Conservation (phyloP, 208 protist species). For the Herpetomonas tarakana region DNA sequence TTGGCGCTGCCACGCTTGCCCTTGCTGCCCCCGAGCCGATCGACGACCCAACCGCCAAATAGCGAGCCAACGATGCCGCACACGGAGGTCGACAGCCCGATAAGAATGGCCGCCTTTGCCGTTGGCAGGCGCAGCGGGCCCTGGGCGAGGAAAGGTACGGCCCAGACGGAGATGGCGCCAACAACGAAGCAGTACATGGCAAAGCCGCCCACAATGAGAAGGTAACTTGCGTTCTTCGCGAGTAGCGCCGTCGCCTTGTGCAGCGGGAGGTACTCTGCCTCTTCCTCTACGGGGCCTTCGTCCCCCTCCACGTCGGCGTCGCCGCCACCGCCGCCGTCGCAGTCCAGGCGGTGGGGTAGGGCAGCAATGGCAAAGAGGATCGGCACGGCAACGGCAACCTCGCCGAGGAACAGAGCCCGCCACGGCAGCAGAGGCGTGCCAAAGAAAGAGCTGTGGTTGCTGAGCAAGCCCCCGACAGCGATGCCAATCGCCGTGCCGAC, state of each 20-base stretch:
- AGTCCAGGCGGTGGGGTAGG: conserved; percentile 39
- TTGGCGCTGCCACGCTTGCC: conserved; percentile 36
- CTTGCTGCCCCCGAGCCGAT: conserved; percentile 59
- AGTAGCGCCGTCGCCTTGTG: conserved; percentile 30
- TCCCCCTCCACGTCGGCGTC: not conserved
- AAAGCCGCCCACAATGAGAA: conserved; percentile 71
- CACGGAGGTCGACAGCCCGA: conserved; percentile 60
- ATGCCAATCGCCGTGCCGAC: conserved; percentile 80
- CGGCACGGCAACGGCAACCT: conserved; percentile 48
- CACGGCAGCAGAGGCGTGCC: conserved; percentile 26
- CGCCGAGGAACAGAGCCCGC: conserved; percentile 43
- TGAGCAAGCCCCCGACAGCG: conserved; percentile 54
- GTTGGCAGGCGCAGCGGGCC: conserved; percentile 50
- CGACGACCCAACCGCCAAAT: conserved; percentile 53
- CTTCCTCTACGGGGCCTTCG: not conserved
- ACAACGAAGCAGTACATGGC: conserved; percentile 86
- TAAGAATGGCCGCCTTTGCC: conserved; percentile 30
- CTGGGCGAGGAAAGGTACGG: conserved; percentile 68
- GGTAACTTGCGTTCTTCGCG: conserved; percentile 51
- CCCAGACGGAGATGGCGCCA: conserved; percentile 78
- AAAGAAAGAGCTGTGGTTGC: conserved; percentile 6
- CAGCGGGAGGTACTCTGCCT: conserved; percentile 19
- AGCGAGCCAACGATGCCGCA: conserved; percentile 70
- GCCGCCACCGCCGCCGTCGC: not conserved
- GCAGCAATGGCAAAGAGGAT: conserved; percentile 30